Base-by-base conservation (phyloP, 345 rosid genomes). In the Boechera retrofracta region DNA sequence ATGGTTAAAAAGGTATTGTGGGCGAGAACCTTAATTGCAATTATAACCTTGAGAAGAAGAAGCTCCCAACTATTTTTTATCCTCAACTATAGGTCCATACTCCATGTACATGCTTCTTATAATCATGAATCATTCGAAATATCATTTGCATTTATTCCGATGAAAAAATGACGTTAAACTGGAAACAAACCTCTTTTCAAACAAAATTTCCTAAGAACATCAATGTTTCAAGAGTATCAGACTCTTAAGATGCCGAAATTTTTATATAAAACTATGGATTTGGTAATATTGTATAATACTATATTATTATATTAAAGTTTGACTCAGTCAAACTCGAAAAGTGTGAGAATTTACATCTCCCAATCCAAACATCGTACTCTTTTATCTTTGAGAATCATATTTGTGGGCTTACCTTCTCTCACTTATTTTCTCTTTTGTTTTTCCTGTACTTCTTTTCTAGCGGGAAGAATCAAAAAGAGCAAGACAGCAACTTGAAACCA, bases 271-370 rank as follows among this genome's bases (percentile, higher is more conserved):
- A n/a, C n/a, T 1, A 33, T 31, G 24, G 13, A 11, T 8, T 61
- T 5, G 45, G 29, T 16, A 39, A 26, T 24, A 64, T 26, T 39
- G 38, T 64, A 26, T 15, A 2, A n/a, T 58, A 18, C 13, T 41
- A 41, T 33, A 32, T 10, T 10, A 28, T 28, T 35, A 21, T 32
- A 67, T 24, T 38, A 10, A 38, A 39, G 48, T 26, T 53, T 67
- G 49, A 52, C 48, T 28, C 4, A 36, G 61, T 67, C 48, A 67
- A 67, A 52, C n/a, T 36, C 42, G 10, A 65, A 52, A 67, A 35
- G 15, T 67, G 36, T 56, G 61, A 24, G 26, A 24, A 53, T 38
- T 35, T 18, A 38, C 51, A 54, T 26, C 36, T 53, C 15, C 51
- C 72, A 68, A 53, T 33, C 48, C 24, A 52, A 67, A 68, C 48